phyloP scores from a whole-genome alignment of 225 moss, liverwort and hornwort genomes.

The Pleurozium schreberi region DNA sequence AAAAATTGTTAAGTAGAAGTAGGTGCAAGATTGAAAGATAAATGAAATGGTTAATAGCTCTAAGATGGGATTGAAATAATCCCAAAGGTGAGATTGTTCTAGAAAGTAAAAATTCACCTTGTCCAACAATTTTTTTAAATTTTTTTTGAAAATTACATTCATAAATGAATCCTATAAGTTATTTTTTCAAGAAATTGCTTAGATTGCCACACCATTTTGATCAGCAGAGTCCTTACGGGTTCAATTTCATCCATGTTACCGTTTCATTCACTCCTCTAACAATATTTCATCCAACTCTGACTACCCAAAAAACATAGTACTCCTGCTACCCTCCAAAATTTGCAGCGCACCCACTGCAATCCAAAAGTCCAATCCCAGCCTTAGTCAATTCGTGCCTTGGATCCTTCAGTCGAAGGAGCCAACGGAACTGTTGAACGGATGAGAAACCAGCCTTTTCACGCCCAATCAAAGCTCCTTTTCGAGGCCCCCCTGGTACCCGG shows the following conservation, averaged over 20 bases:
- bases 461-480: neutral
- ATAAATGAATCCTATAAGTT: too few species aligned
- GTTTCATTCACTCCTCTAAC: neutral
- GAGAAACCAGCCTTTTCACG: neutral
- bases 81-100: too few species aligned
- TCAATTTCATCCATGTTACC: neutral
- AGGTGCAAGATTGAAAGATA: too few species aligned
- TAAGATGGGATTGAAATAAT: too few species aligned
- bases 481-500: neutral
- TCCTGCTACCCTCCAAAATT: neutral
- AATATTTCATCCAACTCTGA: neutral
- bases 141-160: too few species aligned
- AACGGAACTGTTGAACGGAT: constrained; percentile 6
- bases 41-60: too few species aligned
- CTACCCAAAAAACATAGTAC: neutral
- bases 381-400: neutral
- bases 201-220: too few species aligned
- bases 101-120: too few species aligned
- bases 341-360: neutral
- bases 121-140: too few species aligned
- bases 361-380: neutral
- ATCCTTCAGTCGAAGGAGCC: neutral
- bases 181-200: too few species aligned
- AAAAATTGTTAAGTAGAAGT: too few species aligned
- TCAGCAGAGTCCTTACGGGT: too few species aligned